A percentile compares a stretch with the other conserved stretches of the same genome.
phyloP scores from a whole-genome alignment of 2,329 filamentous ascomycete genomes.

The Botrytis fragariae region DNA sequence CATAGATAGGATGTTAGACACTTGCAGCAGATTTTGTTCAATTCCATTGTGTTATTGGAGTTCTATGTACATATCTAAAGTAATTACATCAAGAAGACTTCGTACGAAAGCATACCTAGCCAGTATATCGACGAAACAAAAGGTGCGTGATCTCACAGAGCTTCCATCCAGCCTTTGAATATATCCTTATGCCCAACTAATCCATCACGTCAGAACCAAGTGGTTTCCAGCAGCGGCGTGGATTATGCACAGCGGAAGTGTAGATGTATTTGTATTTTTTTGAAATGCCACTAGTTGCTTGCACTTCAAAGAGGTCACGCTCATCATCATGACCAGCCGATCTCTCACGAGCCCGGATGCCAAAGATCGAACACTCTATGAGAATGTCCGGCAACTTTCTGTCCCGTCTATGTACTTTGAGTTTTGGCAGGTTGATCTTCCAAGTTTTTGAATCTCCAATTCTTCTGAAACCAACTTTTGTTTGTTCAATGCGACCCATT shows the following conservation, averaged over 20 bases:
- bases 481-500: no score
- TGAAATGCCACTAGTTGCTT: not conserved
- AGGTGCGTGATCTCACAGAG: not conserved
- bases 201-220: not conserved
- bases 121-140: not conserved
- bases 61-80: no score
- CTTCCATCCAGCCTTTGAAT: not conserved
- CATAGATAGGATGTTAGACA: no score
- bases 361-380: not conserved
- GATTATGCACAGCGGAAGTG: not conserved
- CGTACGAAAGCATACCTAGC: not conserved
- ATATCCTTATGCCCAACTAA: not conserved
- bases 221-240: not conserved
- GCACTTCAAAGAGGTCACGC: accelerated
- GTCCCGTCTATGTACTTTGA: not conserved
- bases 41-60: no score
- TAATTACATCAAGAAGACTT: no score
- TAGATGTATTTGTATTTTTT: not conserved
- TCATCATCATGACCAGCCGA: not conserved
- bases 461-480: not conserved
- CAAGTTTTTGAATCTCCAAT: not conserved
- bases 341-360: not conserved
- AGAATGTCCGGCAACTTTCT: not conserved
- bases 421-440: not conserved
- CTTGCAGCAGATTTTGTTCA: no score